These are phyloP conservation scores for Aspergillus sp. DNA, from an alignment of 2,329 filamentous ascomycete genomes.

Conservation along the genomic window DNA sequence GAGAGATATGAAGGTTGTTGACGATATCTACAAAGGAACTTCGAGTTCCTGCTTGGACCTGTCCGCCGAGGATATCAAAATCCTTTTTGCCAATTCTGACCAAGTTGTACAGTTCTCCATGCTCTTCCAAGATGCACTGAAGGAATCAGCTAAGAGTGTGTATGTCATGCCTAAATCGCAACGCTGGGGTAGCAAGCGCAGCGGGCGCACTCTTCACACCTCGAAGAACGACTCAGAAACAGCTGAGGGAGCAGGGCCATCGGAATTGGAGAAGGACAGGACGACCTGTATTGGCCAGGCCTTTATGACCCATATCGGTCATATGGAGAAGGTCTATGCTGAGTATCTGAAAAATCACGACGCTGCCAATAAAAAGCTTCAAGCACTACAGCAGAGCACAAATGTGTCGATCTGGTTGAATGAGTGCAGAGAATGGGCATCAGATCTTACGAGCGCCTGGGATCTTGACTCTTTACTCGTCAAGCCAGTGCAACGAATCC, in stretches of 20 bases:
- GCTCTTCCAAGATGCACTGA: constrained; percentile 74
- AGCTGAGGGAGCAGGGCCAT: constrained; percentile 29
- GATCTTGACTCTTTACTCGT: constrained; percentile 93
- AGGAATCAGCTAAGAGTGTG: constrained; percentile 74
- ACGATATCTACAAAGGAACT: constrained; percentile 96
- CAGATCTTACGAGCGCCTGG: constrained; percentile 92
- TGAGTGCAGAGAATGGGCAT: constrained; percentile 88
- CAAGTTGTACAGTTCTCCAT: constrained; percentile 87
- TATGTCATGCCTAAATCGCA: constrained; percentile 66
- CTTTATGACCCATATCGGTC: constrained; percentile 55
- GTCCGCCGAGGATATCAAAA: constrained; percentile 78
- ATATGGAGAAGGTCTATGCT: constrained; percentile 65
- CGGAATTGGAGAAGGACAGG: constrained; percentile 57
- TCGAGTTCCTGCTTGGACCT: constrained; percentile 78
- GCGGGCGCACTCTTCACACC: constrained; percentile 40
- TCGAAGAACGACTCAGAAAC: constrained; percentile 30
- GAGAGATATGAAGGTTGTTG: constrained; percentile 93
- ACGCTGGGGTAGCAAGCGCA: constrained; percentile 54
- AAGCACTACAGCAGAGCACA: constrained; percentile 52
- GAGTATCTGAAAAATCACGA: constrained; percentile 66
- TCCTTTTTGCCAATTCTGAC: constrained; percentile 89
- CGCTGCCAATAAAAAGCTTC: constrained; percentile 62
- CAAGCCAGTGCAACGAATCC: constrained; percentile 91
- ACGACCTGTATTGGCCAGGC: constrained; percentile 59
- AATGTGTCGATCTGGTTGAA: constrained; percentile 77